A percentile compares a stretch with the other conserved stretches of the same genome.
Evolutionary conservation across 768 basidiomycete genomes (phyloP).

Genomic region (Trametopsis cervina): DNA sequence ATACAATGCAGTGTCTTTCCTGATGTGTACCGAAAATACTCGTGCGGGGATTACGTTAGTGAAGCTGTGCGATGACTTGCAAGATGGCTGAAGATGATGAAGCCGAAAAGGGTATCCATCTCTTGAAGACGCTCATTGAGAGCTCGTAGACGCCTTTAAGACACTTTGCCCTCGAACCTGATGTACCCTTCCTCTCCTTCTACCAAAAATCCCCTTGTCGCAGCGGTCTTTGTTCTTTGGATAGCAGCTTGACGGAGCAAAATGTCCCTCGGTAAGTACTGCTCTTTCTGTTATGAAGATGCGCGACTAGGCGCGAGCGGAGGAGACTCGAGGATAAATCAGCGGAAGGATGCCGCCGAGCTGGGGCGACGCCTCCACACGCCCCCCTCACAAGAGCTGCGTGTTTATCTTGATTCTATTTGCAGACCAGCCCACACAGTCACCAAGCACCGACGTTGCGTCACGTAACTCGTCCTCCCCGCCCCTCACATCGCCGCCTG

Average conservation of each 20-base stretch:
- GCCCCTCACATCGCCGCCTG: constrained; percentile 1
- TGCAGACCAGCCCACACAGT: constrained; percentile 9
- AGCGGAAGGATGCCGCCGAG: neutral
- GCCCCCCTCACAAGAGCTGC: neutral
- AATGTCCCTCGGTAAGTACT: constrained; percentile 21
- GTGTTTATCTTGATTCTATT: constrained; percentile 5
- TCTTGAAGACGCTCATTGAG: constrained; percentile 5
- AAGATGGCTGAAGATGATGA: neutral
- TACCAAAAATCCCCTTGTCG: constrained; percentile 10
- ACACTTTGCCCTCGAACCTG: constrained; percentile 26
- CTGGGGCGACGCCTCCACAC: neutral
- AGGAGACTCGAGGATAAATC: neutral
- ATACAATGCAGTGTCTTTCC: neutral
- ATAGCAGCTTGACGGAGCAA: constrained; percentile 5
- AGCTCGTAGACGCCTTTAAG: constrained; percentile 5
- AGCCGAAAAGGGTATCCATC: constrained; percentile 4
- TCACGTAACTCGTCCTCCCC: neutral
- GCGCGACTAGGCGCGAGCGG: constrained; percentile 5
- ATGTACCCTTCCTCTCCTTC: constrained; percentile 21
- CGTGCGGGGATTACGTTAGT: neutral
- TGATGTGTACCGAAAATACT: neutral
- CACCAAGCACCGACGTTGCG: neutral
- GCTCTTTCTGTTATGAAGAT: neutral
- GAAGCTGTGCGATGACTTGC: neutral
- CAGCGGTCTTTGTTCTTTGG: constrained; percentile 4